Base-by-base conservation (phyloP, 768 basidiomycete species). In the Tubosaeta sp. region DNA sequence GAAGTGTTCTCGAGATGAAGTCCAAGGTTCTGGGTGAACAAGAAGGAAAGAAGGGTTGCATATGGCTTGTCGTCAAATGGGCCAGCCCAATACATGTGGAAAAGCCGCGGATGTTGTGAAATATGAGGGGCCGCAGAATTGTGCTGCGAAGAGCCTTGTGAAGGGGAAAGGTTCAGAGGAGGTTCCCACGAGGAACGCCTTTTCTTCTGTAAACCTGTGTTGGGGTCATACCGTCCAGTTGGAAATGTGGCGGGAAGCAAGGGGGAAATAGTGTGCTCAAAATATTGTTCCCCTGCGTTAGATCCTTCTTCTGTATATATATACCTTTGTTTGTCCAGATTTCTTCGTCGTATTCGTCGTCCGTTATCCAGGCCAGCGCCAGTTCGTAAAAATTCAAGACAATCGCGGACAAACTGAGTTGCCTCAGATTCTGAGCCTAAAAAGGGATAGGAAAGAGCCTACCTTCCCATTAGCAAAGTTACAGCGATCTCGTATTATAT, bases 21-120 rank as follows among this genome's bases (percentile, higher is more conserved):
- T 11, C 85, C 88, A 6, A 93, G 81, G 65, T 94, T 94, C 69
- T 95, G 95, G 1, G 93, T 92, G 72, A 83, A 97, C 42, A 97
- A 80, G 79, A 91, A 97, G 5, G 95, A 97, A 47, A 92, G 75
- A 22, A 95, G 74, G 0, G 94, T 92, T 65, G 91, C 80, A 78
- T 97, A 97, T 0, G 95, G 93, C 71, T 95, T 97, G 74, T 97
- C 94, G 17, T 92, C 94, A 74, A 97, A 95, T 1, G 92, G 85
- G 0, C 94, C 93, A 1, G 92, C 91, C 93, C 94, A 97, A 76
- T 95, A 97, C 85, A 95, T 86, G 71, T 97, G 94, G 76, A 90
- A 95, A 5, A 95, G 67, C 19, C 88, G 80, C 2, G 90, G 91
- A 64, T 88, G 86, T 50, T 88, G 83, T 0, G 74, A 65, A 48